Base-by-base conservation (phyloP, 257 asterid species). In the Rhazya stricta region DNA sequence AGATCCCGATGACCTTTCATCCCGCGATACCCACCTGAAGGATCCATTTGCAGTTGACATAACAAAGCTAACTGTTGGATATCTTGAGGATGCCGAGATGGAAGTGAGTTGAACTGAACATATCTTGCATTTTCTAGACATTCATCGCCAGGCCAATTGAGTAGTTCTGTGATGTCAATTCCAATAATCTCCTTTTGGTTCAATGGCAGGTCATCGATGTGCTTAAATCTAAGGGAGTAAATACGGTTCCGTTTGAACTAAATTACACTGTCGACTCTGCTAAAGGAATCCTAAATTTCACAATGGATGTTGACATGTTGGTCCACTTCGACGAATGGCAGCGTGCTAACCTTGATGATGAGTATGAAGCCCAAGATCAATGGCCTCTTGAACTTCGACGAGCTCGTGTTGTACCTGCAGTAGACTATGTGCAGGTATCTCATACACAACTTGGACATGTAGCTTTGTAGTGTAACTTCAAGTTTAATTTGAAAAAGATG, bases 321-420 rank as follows among this genome's bases (percentile, higher is more conserved):
- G 87, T 97, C 50, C 98, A 95, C 82, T 95, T 95, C 12, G 98
- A 95, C 32, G 88, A 95, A 81, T 95, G 99, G 98, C 99, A 92
- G 76, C 91, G 93, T 10, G 73, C 88, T 6, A 89, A 87, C 76
- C 77, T 69, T 79, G 99, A 95, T 78, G 96, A 91, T 72, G 89
- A 89, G 45, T 95, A 83, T 62, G 99, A 95, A 88, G 97, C 93
- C 83, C 96, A 92, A 81, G 94, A 92, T 73, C 99, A 95, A 63
- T 95, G 99, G 99, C 99, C 99, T 42, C 81, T 87, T 79, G 96
- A 95, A 79, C 96, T 95, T 76, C 91, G 93, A 2, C 87, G 96
- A 39, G 98, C 97, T 69, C 96, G 97, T 56, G 96, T 91, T n/a
- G 46, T 95, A 54, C 87, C 98, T 62, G 98, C 98, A 3, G 97